phyloP scores from a whole-genome alignment of 495 filamentous ascomycete genomes.

The Neurospora sublineolata region DNA sequence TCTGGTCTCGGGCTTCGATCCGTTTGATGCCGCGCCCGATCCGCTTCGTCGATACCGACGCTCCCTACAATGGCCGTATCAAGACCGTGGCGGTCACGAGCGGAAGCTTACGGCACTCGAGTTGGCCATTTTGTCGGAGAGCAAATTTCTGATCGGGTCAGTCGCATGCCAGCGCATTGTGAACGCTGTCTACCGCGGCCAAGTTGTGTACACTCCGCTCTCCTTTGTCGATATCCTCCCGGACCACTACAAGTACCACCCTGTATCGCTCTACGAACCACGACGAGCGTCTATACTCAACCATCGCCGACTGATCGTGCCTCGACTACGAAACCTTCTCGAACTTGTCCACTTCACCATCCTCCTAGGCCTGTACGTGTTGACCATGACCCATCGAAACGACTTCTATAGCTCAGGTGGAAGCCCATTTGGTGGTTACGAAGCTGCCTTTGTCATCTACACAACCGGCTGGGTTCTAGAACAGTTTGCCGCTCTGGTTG shows the following conservation, averaged over 20 bases:
- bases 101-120: conserved; percentile 49
- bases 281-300: conserved; percentile 46
- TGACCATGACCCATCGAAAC: conserved; percentile 41
- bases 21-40: conserved; percentile 45
- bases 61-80: conserved; percentile 32
- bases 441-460: conserved; percentile 45
- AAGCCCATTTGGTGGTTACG: conserved; percentile 30
- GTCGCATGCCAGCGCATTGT: conserved; percentile 49
- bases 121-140: conserved; percentile 51
- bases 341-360: conserved; percentile 48
- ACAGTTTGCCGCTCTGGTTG: conserved; percentile 51
- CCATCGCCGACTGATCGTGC: conserved; percentile 55
- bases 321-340: conserved; percentile 45
- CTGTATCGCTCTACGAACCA: conserved; percentile 51
- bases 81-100: conserved; percentile 39
- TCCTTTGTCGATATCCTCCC: conserved; percentile 54
- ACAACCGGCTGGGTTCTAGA: conserved; percentile 50
- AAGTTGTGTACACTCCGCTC: conserved; percentile 49
- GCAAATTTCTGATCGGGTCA: conserved; percentile 46
- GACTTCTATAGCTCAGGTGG: conserved; percentile 31
- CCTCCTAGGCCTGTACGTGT: conserved; percentile 44
- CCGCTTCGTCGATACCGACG: conserved; percentile 29
- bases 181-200: conserved; percentile 46
- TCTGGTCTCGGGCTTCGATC: conserved; percentile 52
- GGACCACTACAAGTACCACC: conserved; percentile 54